Conservation (phyloP, 805 yeast species). For the Lipomyces sp. region DNA sequence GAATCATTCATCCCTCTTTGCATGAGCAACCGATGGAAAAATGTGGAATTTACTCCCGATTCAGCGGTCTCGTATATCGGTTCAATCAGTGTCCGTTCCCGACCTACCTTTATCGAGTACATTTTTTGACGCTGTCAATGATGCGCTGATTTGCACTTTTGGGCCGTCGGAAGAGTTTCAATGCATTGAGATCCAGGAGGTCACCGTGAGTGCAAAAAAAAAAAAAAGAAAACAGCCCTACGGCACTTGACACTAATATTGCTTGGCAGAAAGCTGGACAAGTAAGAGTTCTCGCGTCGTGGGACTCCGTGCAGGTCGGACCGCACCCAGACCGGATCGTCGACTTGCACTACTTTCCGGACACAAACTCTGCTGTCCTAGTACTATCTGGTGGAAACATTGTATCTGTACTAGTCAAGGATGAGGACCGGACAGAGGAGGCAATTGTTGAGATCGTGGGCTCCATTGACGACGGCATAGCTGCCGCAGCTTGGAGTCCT, state of each 20-base stretch:
- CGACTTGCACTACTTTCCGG: conserved; percentile 30
- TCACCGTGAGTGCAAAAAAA: conserved; percentile 7
- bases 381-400: conserved; percentile 80
- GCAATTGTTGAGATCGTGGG: conserved; percentile 77
- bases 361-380: conserved; percentile 43
- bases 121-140: conserved; percentile 73
- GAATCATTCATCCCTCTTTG: not conserved
- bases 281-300: conserved; percentile 63
- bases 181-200: conserved; percentile 18
- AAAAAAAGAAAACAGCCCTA: not conserved
- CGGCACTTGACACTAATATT: not conserved
- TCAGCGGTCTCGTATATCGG: conserved; percentile 46
- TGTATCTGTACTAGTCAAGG: conserved; percentile 52
- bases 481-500: conserved; percentile 81
- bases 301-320: conserved; percentile 46
- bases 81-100: conserved; percentile 64
- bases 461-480: conserved; percentile 73
- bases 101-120: conserved; percentile 60
- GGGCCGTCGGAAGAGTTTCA: conserved; percentile 46
- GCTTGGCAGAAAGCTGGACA: conserved; percentile 47
- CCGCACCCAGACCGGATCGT: conserved; percentile 12
- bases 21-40: not conserved
- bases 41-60: conserved; percentile 34
- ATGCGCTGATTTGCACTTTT: conserved; percentile 69
- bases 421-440: conserved; percentile 55